Percentiles rank a stretch among this genome's conserved stretches.
These are phyloP conservation scores for Aspergillus fumigatiaffinis DNA, from an alignment of 2,329 filamentous ascomycete species.

Conservation along the genomic window DNA sequence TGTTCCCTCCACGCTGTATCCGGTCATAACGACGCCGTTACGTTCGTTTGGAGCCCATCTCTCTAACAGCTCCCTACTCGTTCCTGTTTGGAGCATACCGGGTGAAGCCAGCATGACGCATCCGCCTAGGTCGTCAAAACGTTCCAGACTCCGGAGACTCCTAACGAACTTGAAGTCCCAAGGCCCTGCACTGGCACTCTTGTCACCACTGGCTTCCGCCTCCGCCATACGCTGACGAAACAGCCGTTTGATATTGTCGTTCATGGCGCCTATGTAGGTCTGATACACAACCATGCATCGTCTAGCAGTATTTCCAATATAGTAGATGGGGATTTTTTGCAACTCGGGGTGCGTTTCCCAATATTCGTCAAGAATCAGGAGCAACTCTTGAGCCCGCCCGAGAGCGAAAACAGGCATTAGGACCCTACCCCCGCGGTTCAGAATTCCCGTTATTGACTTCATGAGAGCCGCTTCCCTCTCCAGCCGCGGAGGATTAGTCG, in stretches of 20 bases:
- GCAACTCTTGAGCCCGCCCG: constrained; percentile 85
- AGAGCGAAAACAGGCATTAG: constrained; percentile 94
- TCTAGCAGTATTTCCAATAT: constrained; percentile 87
- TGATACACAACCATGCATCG: constrained; percentile 99
- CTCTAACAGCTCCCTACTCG: constrained; percentile 87
- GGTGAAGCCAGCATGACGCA: constrained; percentile 97
- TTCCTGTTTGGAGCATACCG: constrained; percentile 97
- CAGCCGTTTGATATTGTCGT: constrained; percentile 96
- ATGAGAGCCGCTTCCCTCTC: constrained; percentile 92
- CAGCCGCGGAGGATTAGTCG: constrained; percentile 82
- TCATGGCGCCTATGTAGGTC: constrained; percentile 97
- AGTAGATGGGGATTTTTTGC: constrained; percentile 92
- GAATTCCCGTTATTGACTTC: constrained; percentile 87
- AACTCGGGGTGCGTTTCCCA: constrained; percentile 87
- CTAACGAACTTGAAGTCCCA: constrained; percentile 98
- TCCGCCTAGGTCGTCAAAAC: constrained; percentile 91
- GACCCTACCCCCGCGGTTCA: constrained; percentile 88
- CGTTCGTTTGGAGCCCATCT: constrained; percentile 94
- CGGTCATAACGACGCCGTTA: constrained; percentile 97
- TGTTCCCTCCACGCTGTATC: constrained; percentile 96
- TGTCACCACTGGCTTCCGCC: constrained; percentile 76
- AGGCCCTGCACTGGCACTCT: constrained; percentile 64
- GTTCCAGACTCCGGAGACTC: constrained; percentile 84
- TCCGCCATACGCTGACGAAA: constrained; percentile 90
- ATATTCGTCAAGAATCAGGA: constrained; percentile 94